Conservation (phyloP, 495 filamentous ascomycete genomes). For the Xylaria sp. region DNA sequence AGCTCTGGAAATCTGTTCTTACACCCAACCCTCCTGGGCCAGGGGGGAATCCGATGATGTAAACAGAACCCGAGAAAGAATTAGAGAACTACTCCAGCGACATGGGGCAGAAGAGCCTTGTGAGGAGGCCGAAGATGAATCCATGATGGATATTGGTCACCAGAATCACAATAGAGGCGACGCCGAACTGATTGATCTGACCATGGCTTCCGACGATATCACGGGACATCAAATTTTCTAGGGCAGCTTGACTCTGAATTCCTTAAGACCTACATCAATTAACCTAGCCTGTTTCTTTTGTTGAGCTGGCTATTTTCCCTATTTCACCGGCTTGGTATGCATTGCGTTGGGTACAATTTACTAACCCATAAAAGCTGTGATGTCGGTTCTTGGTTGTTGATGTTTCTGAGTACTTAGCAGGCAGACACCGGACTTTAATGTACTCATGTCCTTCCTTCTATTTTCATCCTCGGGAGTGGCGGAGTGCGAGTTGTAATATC, state of each 20-base stretch:
- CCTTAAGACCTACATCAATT: not conserved
- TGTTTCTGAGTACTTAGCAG: not conserved
- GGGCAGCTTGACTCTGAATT: not conserved
- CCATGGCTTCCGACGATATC: not conserved
- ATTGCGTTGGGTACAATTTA: not conserved
- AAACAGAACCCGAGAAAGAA: not conserved
- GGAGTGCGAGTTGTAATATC: not conserved
- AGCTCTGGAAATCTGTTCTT: slow-evolving; percentile 2
- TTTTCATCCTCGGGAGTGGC: not conserved
- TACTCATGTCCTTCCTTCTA: not conserved
- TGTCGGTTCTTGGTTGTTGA: not conserved
- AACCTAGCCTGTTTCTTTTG: not conserved
- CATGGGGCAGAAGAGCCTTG: not conserved
- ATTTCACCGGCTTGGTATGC: not conserved
- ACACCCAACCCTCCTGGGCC: not conserved
- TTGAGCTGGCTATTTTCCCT: not conserved
- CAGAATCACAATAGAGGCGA: not conserved
- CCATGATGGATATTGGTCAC: not conserved
- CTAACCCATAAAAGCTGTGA: not conserved
- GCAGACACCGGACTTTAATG: not conserved
- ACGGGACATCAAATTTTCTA: not conserved
- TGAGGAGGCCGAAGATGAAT: not conserved
- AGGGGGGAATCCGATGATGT: not conserved
- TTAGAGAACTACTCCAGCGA: slow-evolving; percentile 1
- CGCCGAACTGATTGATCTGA: not conserved